Evolutionary conservation across 116 monocot species (phyloP), one percentile per base, ranked within the genome.

Genomic region (Thalassia testudinum): DNA sequence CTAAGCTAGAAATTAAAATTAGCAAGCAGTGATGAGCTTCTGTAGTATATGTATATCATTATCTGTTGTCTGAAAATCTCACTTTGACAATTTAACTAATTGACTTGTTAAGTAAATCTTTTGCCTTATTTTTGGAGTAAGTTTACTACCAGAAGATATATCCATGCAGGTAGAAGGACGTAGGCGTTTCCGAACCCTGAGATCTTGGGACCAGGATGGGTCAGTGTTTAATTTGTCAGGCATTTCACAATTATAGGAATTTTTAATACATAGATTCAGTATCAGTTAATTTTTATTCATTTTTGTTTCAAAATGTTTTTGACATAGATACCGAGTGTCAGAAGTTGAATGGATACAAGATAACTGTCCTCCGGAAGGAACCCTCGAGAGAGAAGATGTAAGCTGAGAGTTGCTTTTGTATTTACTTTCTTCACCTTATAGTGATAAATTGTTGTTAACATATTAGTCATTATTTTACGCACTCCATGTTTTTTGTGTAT

Each of bases 171-270:
- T 95, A 60, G 85, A 81, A 82, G 95, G 88, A 29, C 76, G 79
- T 15, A 58, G 85, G 42, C 54, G 95, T 37, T 88, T 95, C 66
- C 85, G 57, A 37, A 79, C 88, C 28, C 29, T 76, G 57, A 70
- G 64, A 61, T 79, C 81, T 26, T 85, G 77, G 81, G 95, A 95
- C 72, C 95, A 95, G 66, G 95, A 95, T 88, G 95, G 95, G 95
- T 88, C 34, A 70, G 81, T 50, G 12, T 25, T 60, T 27, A 16
- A 45, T 45, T 60, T 38, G 19, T 23, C 19, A 7, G 28, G 4
- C 8, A 15, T 3, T 51, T 20, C 24, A 21, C 18, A 47, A 7
- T 58, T 40, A 13, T 6, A 11, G 10, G 18, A 42, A 15, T 40
- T 21, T 20, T 3, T 17, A 40, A 21, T 40, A 23, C 17, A n/a